These are phyloP conservation scores for Hirschfeldia incana DNA, from an alignment of 345 rosid genomes.

Conservation along the genomic window DNA sequence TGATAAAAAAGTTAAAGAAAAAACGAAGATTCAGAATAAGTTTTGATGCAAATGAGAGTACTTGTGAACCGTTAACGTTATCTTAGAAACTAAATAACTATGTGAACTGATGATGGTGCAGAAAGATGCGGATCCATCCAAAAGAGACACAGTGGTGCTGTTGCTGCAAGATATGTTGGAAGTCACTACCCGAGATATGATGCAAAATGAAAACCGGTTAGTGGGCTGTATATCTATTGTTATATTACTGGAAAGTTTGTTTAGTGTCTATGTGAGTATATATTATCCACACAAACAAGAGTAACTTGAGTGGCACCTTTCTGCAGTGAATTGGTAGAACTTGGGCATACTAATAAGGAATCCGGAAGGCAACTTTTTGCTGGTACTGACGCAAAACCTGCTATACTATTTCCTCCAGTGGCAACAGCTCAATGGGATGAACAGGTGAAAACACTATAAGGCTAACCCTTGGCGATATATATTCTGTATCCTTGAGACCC, in stretches of 20 bases:
- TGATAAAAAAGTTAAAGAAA: neutral
- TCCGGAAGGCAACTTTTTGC: constrained; percentile 93
- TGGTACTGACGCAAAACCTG: constrained; percentile 86
- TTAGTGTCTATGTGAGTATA: constrained; percentile 12
- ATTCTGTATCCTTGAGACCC: constrained; percentile 5
- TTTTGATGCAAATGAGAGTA: neutral
- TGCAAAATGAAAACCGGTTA: constrained; percentile 90
- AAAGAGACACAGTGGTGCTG: constrained; percentile 72
- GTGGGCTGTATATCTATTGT: constrained; percentile 37
- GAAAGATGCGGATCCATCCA: constrained; percentile 84
- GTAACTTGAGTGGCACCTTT: constrained; percentile 16
- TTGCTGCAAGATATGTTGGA: constrained; percentile 95
- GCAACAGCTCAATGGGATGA: constrained; percentile 88
- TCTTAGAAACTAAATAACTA: constrained; percentile 9
- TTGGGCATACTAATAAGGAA: constrained; percentile 86
- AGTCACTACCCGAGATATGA: constrained; percentile 92
- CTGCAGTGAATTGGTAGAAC: constrained; percentile 77
- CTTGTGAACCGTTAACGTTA: constrained; percentile 4
- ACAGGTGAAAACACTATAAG: constrained; percentile 52
- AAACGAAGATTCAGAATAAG: neutral
- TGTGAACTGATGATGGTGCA: constrained; percentile 43
- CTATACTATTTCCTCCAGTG: constrained; percentile 78
- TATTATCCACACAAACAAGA: constrained; percentile 11
- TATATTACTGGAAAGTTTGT: constrained; percentile 8
- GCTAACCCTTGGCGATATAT: neutral